A percentile compares a stretch with the other conserved stretches of the same genome.
These are phyloP conservation scores for Carex littledalei DNA, from an alignment of 176 grass and related monocot genomes.

Conservation along the genomic window DNA sequence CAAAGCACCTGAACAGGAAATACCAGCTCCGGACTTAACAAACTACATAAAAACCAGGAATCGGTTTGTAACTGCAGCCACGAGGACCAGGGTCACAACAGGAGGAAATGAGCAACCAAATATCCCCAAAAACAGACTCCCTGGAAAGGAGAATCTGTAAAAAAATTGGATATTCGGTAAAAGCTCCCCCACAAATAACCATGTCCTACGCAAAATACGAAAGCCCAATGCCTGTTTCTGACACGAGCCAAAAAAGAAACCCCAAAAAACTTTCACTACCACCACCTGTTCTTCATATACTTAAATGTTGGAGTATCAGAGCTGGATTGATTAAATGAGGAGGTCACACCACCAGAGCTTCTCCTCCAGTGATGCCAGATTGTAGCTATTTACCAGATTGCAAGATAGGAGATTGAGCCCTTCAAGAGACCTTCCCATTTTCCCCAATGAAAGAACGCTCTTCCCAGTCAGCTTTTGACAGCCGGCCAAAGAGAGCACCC, in stretches of 20 bases:
- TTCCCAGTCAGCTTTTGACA: constrained; percentile 75
- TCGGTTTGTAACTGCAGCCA: constrained; percentile 33
- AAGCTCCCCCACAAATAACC: constrained; percentile 38
- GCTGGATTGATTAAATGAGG: constrained; percentile 46
- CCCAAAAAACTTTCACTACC: constrained; percentile 26
- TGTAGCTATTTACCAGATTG: constrained; percentile 61
- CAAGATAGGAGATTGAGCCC: constrained; percentile 87
- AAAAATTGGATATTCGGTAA: constrained; percentile 57
- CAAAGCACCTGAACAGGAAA: constrained; percentile 28
- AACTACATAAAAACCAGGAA: constrained; percentile 56
- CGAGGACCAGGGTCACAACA: constrained; percentile 42
- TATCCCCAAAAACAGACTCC: constrained; percentile 55
- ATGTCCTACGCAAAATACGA: constrained; percentile 39
- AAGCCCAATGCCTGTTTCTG: constrained; percentile 41
- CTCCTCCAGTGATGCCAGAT: constrained; percentile 66
- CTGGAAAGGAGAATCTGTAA: constrained; percentile 30
- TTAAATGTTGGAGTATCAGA: constrained; percentile 12
- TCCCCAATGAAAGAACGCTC: constrained; percentile 69
- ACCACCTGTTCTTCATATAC: constrained; percentile 10
- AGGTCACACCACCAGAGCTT: constrained; percentile 86
- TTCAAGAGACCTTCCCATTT: constrained; percentile 56
- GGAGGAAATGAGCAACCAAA: constrained; percentile 46
- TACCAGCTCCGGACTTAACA: constrained; percentile 38
- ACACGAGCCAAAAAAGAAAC: constrained; percentile 47
- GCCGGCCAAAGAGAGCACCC: constrained; percentile 63